Percentiles rank a stretch among this genome's conserved stretches.
These are phyloP conservation scores for Globisporangium acanthophoron DNA, from an alignment of 352 stramenopile species.

Conservation along the genomic window DNA sequence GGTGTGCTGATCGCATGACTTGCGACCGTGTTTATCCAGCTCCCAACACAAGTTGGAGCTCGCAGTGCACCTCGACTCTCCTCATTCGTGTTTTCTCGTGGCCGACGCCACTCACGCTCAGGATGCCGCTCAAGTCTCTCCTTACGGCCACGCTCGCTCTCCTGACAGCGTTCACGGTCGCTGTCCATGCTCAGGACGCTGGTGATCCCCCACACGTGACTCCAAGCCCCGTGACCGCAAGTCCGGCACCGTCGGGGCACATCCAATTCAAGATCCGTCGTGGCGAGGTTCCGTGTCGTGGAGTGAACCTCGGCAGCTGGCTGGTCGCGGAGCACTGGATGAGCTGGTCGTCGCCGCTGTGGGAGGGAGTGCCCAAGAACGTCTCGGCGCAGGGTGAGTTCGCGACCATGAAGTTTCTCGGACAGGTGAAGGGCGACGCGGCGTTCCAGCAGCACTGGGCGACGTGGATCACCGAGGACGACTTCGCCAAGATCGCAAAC, in stretches of 20 bases:
- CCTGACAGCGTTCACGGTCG: neutral
- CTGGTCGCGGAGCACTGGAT: constrained; percentile 26
- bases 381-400: constrained; percentile 19
- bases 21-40: no score
- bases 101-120: neutral
- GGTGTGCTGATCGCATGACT: no score
- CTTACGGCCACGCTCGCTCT: neutral
- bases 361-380: constrained; percentile 5
- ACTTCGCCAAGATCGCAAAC: constrained; percentile 20
- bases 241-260: neutral
- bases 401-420: constrained; percentile 19
- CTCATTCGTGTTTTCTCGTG: neutral
- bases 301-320: constrained; percentile 29
- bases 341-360: constrained; percentile 13
- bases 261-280: constrained; percentile 23
- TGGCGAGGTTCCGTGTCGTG: constrained; percentile 13
- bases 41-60: no score
- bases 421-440: constrained; percentile 11
- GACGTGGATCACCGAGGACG: constrained; percentile 24
- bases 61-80: no score
- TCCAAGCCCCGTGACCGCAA: no score
- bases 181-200: neutral
- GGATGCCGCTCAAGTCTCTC: neutral
- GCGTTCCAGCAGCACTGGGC: constrained; percentile 19
- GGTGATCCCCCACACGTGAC: no score